Percentiles rank a stretch among this genome's conserved stretches.
Evolutionary conservation across 768 basidiomycete genomes (phyloP).

Genomic region (Russula foetens): DNA sequence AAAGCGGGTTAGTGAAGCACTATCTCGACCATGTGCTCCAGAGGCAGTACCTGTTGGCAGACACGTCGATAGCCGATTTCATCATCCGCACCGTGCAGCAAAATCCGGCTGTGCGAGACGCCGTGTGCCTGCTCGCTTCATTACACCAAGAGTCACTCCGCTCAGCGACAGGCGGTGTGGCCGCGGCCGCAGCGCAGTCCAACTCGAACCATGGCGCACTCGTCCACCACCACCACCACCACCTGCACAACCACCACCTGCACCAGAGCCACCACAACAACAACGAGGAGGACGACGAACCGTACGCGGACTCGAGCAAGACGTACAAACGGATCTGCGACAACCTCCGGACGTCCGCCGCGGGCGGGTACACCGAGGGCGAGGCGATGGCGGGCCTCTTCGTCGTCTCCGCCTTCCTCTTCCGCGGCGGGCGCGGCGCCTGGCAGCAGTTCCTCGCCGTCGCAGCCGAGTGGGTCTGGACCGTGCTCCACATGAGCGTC

Average conservation of each 20-base stretch:
- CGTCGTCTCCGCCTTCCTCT: slow-evolving; percentile 68
- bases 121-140: slow-evolving; percentile 55
- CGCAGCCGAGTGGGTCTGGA: slow-evolving; percentile 47
- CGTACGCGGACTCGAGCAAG: slow-evolving; percentile 11
- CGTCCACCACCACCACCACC: too few species aligned
- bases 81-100: slow-evolving; percentile 43
- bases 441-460: slow-evolving; percentile 64
- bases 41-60: slow-evolving; percentile 65
- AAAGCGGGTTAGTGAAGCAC: slow-evolving; percentile 29
- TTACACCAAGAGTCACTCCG: slow-evolving; percentile 40
- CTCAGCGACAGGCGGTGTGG: slow-evolving; percentile 8
- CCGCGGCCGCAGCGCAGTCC: background rate
- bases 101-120: slow-evolving; percentile 42
- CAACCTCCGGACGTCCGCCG: slow-evolving; percentile 15
- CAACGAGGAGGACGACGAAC: background rate
- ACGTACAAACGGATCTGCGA: slow-evolving; percentile 22
- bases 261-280: too few species aligned
- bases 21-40: slow-evolving; percentile 58
- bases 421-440: slow-evolving; percentile 62
- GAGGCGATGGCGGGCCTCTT: slow-evolving; percentile 76
- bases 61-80: slow-evolving; percentile 35
- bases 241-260: too few species aligned
- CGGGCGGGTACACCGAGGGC: slow-evolving; percentile 38
- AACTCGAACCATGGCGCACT: background rate
- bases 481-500: slow-evolving; percentile 34